Base-by-base conservation (phyloP, 2,329 filamentous ascomycete genomes). In the Penicillium sp. region DNA sequence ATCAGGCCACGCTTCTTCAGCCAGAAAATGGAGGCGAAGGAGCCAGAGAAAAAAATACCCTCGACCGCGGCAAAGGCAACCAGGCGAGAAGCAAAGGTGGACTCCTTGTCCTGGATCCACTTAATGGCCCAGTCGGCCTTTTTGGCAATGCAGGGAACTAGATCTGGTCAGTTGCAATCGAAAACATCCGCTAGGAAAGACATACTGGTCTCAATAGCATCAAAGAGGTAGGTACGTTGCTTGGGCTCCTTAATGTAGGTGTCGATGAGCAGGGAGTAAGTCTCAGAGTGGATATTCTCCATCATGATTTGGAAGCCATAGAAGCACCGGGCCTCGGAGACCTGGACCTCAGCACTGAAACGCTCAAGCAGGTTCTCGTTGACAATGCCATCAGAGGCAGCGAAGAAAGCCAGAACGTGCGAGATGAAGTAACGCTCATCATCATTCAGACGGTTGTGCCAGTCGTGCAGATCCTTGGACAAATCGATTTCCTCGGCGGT, bases 231-330 rank as follows among this genome's bases (percentile, higher is more conserved):
- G 46, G 79, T 84, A 55, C 87, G 82, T 74, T 98, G 90, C 64
- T 85, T 84, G 47, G 86, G 85, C 74, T 98, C 92, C 77, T 93
- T 95, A 73, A 98, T 94, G 70, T 98, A 98, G 47, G 90, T 95
- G 68, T 98, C 92, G 65, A 98, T 98, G 64, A 98, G 82, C 23
- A 98, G 82, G 13, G 90, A 96, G 79, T 98, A 98, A 37, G 92
- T 98, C 75, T 98, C 92, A 11, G 92, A 95, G 78, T 98, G 92
- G 60, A 98, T 95, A 74, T 98, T 98, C 77, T 98, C 92, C 86
- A 98, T 96, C 92, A 98, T 98, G 74, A 96, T 96, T 75, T 98
- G 92, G 79, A 98, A 98, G 50, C 92, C 92, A 69, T 98, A 98
- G 78, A 98, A 98, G 81, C 92, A 98, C 60, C 92, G 88, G 50